phyloP scores from a whole-genome alignment of 169 alveolate species.

The Babesia ovata region DNA sequence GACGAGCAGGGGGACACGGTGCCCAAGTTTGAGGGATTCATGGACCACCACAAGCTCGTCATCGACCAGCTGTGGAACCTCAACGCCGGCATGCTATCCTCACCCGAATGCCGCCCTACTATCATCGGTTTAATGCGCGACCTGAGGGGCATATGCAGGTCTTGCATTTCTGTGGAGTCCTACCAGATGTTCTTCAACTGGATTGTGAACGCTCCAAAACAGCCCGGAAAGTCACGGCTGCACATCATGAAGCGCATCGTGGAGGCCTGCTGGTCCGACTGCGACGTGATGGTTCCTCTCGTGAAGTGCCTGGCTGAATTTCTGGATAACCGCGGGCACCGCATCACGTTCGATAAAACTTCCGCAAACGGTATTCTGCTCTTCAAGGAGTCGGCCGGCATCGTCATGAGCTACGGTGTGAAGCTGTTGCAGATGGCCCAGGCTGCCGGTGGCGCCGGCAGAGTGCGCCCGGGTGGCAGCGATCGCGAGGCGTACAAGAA shows the following conservation, averaged over 20 bases:
- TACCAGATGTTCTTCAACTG: conserved; percentile 87
- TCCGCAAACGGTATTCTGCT: conserved; percentile 91
- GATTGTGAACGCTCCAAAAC: conserved; percentile 87
- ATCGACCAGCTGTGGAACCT: conserved; percentile 48
- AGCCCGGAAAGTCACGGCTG: conserved; percentile 78
- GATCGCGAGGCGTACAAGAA: conserved; percentile 82
- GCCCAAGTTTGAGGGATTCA: conserved; percentile 54
- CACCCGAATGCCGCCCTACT: conserved; percentile 77
- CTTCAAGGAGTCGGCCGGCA: conserved; percentile 86
- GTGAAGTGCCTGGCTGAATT: conserved; percentile 88
- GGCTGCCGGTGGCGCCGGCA: neutral
- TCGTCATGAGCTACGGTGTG: conserved; percentile 77
- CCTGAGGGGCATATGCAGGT: conserved; percentile 84
- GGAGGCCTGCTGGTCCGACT: conserved; percentile 88
- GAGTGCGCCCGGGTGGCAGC: neutral
- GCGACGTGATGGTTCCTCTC: conserved; percentile 88
- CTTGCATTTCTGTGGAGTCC: conserved; percentile 81
- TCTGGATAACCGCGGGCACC: conserved; percentile 84
- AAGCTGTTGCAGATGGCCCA: conserved; percentile 57
- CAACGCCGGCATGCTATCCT: conserved; percentile 16
- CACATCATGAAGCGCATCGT: conserved; percentile 84
- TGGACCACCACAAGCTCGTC: conserved; percentile 59
- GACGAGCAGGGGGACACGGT: conserved; percentile 58
- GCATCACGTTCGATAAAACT: conserved; percentile 89
- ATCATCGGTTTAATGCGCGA: conserved; percentile 89